Percentiles rank a stretch among this genome's conserved stretches.
Evolutionary conservation across 176 grass and related monocot genomes (phyloP).

Genomic region (Elymus sibiricus): DNA sequence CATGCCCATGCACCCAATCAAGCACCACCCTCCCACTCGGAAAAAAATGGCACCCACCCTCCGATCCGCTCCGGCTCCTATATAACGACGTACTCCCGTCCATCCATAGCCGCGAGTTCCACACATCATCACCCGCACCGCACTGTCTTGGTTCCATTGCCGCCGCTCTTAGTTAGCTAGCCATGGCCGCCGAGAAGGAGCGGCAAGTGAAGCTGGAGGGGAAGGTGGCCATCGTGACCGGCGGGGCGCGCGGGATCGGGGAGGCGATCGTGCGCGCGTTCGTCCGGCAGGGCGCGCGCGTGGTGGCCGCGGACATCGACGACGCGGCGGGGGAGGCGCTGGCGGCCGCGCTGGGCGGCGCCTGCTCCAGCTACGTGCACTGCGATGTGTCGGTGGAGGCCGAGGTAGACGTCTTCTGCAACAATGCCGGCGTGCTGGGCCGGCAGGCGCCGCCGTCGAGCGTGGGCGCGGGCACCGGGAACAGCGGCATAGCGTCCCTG

Average conservation of each 20-base stretch:
- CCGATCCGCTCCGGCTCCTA: too few species aligned
- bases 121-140: neutral
- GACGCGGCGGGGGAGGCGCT: constrained; percentile 38
- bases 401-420: constrained; percentile 63
- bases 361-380: constrained; percentile 33
- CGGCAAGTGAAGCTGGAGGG: constrained; percentile 41
- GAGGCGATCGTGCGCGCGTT: constrained; percentile 62
- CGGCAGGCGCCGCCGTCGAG: constrained; percentile 28
- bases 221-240: constrained; percentile 73
- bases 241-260: constrained; percentile 61
- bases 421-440: constrained; percentile 72
- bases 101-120: neutral
- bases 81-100: neutral
- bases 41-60: too few species aligned
- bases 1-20: too few species aligned
- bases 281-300: constrained; percentile 50
- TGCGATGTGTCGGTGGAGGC: constrained; percentile 61
- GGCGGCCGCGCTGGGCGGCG: constrained; percentile 31
- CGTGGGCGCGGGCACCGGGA: neutral
- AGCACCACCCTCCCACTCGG: too few species aligned
- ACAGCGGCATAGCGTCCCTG: constrained; percentile 43
- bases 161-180: too few species aligned
- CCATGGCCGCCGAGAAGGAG: neutral
- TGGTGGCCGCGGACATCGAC: constrained; percentile 68
- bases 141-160: too few species aligned